These are phyloP conservation scores for Ogataea sp. DNA, from an alignment of 805 yeast genomes.

Conservation along the genomic window DNA sequence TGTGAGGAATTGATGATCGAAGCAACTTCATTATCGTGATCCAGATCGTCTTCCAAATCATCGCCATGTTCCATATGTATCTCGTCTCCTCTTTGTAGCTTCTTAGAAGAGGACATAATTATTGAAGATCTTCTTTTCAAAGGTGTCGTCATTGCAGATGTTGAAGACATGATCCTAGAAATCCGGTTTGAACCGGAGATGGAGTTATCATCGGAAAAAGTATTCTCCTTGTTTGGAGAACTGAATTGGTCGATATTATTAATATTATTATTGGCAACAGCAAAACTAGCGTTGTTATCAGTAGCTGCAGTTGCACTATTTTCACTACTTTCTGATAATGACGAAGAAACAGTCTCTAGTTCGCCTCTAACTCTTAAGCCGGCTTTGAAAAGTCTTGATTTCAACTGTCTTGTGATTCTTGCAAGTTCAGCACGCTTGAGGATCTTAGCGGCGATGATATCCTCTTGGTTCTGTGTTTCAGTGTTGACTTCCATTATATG, in stretches of 20 bases:
- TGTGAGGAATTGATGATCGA: background rate
- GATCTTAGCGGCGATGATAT: constrained; percentile 34
- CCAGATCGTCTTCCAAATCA: background rate
- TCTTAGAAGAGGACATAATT: background rate
- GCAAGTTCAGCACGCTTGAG: constrained; percentile 38
- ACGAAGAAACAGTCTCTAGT: background rate
- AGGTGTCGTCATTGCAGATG: constrained; percentile 15
- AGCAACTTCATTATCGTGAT: background rate
- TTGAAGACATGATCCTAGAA: constrained; percentile 1
- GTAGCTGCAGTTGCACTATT: background rate
- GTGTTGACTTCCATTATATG: background rate
- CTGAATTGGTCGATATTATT: background rate
- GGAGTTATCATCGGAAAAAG: background rate
- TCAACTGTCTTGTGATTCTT: constrained; percentile 35
- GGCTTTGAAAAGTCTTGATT: constrained; percentile 32
- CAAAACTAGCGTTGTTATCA: constrained; percentile 4
- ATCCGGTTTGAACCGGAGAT: background rate
- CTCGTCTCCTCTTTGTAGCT: background rate
- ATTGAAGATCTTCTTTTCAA: constrained; percentile 14
- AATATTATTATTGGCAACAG: background rate
- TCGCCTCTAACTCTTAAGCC: constrained; percentile 26
- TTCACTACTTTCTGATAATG: too few species aligned
- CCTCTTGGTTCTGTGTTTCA: constrained; percentile 20
- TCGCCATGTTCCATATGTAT: background rate
- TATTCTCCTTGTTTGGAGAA: background rate